Percentiles rank a stretch among this genome's conserved stretches.
Evolutionary conservation across 1,139 yeast genomes (phyloP).

Genomic region (Geotrichum restrictum): DNA sequence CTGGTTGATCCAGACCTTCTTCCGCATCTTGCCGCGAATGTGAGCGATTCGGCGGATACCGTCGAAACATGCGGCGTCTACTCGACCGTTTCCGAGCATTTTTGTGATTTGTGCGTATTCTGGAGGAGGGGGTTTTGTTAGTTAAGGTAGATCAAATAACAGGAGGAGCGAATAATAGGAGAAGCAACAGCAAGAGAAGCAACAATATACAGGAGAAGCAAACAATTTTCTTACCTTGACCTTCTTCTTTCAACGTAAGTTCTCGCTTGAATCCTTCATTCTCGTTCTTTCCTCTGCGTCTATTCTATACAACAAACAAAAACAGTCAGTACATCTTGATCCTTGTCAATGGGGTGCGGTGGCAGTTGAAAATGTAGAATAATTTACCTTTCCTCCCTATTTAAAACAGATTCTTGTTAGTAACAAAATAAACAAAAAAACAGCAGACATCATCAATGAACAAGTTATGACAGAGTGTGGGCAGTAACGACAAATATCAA

Average conservation of each 20-base stretch:
- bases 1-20: slow-evolving; percentile 99
- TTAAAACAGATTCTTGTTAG: neutral
- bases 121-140: neutral
- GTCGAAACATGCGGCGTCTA: slow-evolving; percentile 92
- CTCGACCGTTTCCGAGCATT: slow-evolving; percentile 97
- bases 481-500: too few relatives aligned
- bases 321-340: too few relatives aligned
- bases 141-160: neutral
- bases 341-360: too few relatives aligned
- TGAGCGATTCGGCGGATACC: slow-evolving; percentile 93
- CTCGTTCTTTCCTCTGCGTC: slow-evolving; percentile 99
- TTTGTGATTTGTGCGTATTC: slow-evolving; percentile 98
- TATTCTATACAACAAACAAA: slow-evolving; percentile 50
- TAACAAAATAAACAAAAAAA: too few relatives aligned
- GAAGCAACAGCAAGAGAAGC: too few relatives aligned
- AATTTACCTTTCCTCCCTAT: slow-evolving; percentile 21
- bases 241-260: slow-evolving; percentile 85
- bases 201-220: neutral
- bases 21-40: slow-evolving; percentile 97
- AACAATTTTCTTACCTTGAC: slow-evolving; percentile 51
- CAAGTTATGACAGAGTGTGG: neutral
- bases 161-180: neutral
- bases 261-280: slow-evolving; percentile 91
- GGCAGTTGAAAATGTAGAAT: neutral
- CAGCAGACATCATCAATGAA: too few relatives aligned